Percentiles rank a stretch among this genome's conserved stretches.
These are phyloP conservation scores for Fusarium drepaniforme DNA, from an alignment of 2,329 filamentous ascomycete genomes.

Conservation along the genomic window DNA sequence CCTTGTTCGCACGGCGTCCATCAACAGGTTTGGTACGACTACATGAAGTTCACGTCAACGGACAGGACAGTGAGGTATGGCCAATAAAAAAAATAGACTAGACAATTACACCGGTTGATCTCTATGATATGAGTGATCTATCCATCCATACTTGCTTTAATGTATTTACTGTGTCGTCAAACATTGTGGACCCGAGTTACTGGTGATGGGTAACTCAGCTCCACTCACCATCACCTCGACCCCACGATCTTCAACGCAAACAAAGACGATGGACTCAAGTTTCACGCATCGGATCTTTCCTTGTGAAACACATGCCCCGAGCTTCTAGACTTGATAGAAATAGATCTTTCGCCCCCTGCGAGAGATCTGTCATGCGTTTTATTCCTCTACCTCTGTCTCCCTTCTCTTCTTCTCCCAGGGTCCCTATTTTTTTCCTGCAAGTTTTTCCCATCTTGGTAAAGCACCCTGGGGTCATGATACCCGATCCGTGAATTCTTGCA, in stretches of 20 bases:
- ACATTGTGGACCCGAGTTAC: neutral
- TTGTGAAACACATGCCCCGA: conserved; percentile 11
- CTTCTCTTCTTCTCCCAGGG: neutral
- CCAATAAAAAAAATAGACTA: neutral
- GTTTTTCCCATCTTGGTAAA: conserved; percentile 15
- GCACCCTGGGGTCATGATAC: conserved; percentile 21
- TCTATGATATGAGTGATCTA: neutral
- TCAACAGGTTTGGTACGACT: neutral
- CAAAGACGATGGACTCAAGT: neutral
- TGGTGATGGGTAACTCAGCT: neutral
- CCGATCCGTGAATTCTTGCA: conserved; percentile 38
- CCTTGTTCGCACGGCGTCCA: neutral
- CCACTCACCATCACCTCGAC: neutral
- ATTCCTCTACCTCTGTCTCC: neutral
- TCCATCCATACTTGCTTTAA: neutral
- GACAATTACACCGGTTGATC: neutral
- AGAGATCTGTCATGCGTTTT: conserved; percentile 22
- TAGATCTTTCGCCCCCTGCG: conserved; percentile 9
- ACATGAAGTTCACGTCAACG: neutral
- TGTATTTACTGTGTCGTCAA: neutral
- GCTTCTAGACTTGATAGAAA: neutral
- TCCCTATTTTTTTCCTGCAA: conserved; percentile 5
- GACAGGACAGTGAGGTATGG: neutral
- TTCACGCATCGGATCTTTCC: neutral
- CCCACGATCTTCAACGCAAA: neutral